Evolutionary conservation across 208 protist species (phyloP), one percentile per base, ranked within the genome.

Genomic region (Leishmania martiniquensis): DNA sequence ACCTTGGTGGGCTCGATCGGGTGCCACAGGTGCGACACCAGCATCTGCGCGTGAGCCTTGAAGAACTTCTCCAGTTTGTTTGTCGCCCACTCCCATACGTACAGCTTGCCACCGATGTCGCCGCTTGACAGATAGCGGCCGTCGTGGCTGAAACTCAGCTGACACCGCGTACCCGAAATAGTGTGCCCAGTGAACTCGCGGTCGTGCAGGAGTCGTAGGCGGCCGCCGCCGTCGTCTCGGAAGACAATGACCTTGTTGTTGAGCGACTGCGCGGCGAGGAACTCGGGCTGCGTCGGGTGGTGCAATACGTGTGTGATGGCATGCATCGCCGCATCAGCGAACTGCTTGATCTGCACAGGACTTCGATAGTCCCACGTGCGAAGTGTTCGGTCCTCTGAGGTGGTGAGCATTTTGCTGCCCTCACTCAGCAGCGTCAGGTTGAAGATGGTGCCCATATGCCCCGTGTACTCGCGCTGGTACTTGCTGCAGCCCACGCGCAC

Each of bases 361-460:
- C 99, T 96, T 66, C 96, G 93, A 75, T 94, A 99, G 66, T 99
- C 99, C 98, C 99, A 99, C 20, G 99, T 92, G 74, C 98, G 94
- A 49, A 99, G 80, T 52, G 94, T 97, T 82, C 98, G 98, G 89
- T 99, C 98, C 67, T 99, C 98, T 60, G 95, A 91, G 42, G 96
- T 99, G 15, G 97, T 96, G 13, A 99, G 92, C 76, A 99, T 95
- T 69, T 98, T 93, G 22, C 84, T 78, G 42, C 92, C 93, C n/a
- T 93, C 83, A 75, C 98, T 97, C 34, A 99, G 77, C 63, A 99
- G 98, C 0, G 94, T 98, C 32, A 99, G 72, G 29, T 98, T 96
- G 83, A 99, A 99, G 60, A 99, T 98, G 47, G 96, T 89, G 45
- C 93, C 98, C 75, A 99, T 91, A 89, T 99, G 99, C 3, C 98